Base-by-base conservation (phyloP, 495 filamentous ascomycete genomes). In the Trichoderma virens region DNA sequence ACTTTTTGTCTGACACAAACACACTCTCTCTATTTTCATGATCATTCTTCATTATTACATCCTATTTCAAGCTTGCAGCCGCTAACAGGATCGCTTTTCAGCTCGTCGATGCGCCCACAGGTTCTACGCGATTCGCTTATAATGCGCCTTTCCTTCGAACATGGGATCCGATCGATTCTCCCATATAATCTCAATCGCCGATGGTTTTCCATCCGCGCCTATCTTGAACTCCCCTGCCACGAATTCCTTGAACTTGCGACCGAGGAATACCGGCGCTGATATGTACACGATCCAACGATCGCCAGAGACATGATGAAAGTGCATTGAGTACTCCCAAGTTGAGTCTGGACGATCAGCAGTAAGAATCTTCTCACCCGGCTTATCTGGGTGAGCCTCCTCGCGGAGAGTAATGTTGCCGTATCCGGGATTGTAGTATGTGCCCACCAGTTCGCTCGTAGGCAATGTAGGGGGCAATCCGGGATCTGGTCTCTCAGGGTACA, bases 351-450 rank as follows among this genome's bases (percentile, higher is more conserved):
- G 65, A 20, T 72, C 35, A 2, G 67, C 70, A 39, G 68, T 65
- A n/a, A 77, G 66, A 25, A 67, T 67, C 25, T 32, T 43, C 20
- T 51, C 62, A 2, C 41, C 56, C 61, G 27, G 18, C 31, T 62
- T 20, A 28, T 35, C 34, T 8, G 25, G 27, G 25, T 25, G 27
- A 41, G 61, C 39, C 13, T 64, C 62, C 13, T 47, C 47, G 1
- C 74, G 62, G 9, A 80, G 39, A 5, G 70, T 76, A 28, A 82
- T 51, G 34, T 73, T 72, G 41, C 70, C 73, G 64, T 81, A 80
- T 2, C 63, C 79, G 1, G 72, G 73, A 60, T 83, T 73, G 41
- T 43, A 71, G 65, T 80, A 83, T 13, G 69, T 77, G 0, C 80
- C 80, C 2, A 67, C 63, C 59, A 81, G 79, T 11, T 63, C 62